Evolutionary conservation across 1,284 basidiomycete genomes (phyloP).

Genomic region (Fomitopsis schrenkii): DNA sequence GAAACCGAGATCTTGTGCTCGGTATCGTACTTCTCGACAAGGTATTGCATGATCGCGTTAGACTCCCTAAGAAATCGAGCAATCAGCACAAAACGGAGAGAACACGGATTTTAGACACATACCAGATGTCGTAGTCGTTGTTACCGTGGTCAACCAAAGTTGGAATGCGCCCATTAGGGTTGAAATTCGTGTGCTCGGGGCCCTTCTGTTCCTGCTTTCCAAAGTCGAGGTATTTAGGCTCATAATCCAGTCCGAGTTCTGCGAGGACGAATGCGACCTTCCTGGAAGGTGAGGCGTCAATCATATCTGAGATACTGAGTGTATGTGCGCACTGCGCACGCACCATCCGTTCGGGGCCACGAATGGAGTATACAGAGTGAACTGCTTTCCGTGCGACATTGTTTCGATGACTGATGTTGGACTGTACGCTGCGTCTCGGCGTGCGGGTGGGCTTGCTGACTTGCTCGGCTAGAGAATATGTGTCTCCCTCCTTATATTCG

Average conservation of each 20-base stretch:
- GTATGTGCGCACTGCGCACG: background rate
- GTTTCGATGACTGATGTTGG: too few relatives aligned
- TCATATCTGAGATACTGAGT: background rate
- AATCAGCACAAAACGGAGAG: too few relatives aligned
- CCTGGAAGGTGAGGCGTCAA: slow-evolving; percentile 1
- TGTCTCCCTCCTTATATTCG: too few relatives aligned
- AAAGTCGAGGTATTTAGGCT: slow-evolving; percentile 10
- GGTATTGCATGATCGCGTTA: slow-evolving; percentile 29
- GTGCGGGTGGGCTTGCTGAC: too few relatives aligned
- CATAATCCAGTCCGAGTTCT: slow-evolving; percentile 4
- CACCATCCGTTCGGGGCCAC: slow-evolving; percentile 17
- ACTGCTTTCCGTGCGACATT: slow-evolving; percentile 17
- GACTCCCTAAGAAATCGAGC: slow-evolving; percentile 24
- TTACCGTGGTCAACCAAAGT: slow-evolving; percentile 7
- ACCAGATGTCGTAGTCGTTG: slow-evolving; percentile 7
- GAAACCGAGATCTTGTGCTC: slow-evolving; percentile 21
- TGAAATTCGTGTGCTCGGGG: slow-evolving; percentile 4
- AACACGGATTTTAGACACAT: background rate
- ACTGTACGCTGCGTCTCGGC: too few relatives aligned
- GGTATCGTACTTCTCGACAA: slow-evolving; percentile 25
- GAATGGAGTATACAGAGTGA: slow-evolving; percentile 22
- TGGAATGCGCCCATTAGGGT: slow-evolving; percentile 8
- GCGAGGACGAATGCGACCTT: slow-evolving; percentile 6
- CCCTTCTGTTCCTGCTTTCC: slow-evolving; percentile 6
- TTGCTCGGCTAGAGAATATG: too few relatives aligned